Evolutionary conservation across 257 asterid species (phyloP), one percentile per base, ranked within the genome.

Genomic region (Vinca minor): DNA sequence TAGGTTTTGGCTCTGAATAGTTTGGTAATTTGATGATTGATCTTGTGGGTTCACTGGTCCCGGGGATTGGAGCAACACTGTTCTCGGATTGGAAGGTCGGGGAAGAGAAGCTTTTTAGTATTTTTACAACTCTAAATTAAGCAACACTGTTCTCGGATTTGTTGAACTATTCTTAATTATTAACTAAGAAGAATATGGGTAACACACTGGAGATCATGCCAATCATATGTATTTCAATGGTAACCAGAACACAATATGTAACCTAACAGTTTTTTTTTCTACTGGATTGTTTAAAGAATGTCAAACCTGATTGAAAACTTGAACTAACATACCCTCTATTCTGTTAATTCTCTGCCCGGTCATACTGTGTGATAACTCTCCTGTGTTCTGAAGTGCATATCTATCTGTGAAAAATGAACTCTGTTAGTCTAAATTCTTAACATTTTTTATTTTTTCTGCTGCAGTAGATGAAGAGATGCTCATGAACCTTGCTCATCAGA

Each of bases 401-500:
- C 34, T 10, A 2, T 53, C n/a, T n/a, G 63, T 20, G 42, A 38
- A 36, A 54, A 54, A 10, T 10, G 12, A 39, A 7, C 10, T 39
- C 11, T 39, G 45, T 10, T n/a, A 18, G 25, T 36, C 10, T 23
- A 1, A 14, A 14, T 11, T 59, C 28, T 38, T 21, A 55, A 38
- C 54, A 63, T n/a, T 31, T 71, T 68, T 62, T 42, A 32, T 63
- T 63, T 72, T 28, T n/a, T 50, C 32, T 74, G 70, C 47, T 69
- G 66, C 87, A 93, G 99, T 83, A 54, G 96, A 87, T 77, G 99
- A 87, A 65, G 97, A 89, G 63, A 53, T 74, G 72, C 89, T 89
- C 59, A 75, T 87, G 89, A 79, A 60, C 73, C 88, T 87, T 74
- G 97, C 97, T 71, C 97, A 93, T 71, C 94, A 93, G 78, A 89